Conservation (phyloP, 495 filamentous ascomycete species). For the Hyaloscypha variabilis region DNA sequence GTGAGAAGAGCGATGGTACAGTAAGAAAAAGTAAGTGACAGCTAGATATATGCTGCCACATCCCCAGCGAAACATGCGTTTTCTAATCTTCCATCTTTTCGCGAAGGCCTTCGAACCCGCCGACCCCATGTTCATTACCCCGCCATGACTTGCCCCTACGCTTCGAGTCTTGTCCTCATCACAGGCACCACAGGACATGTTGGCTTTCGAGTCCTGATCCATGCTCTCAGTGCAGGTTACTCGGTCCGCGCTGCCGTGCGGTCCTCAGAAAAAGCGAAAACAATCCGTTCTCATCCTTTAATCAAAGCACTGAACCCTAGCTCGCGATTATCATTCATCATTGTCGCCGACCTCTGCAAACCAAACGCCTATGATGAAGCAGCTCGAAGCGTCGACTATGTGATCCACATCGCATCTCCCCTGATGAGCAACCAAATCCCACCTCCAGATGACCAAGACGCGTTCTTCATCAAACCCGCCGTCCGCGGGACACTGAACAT, state of each 20-base stretch:
- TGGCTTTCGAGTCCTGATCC: conserved; percentile 33
- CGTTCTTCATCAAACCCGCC: conserved; percentile 37
- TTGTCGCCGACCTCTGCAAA: conserved; percentile 48
- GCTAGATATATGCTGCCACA: not conserved
- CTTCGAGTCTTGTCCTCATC: conserved; percentile 21
- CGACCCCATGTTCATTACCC: not conserved
- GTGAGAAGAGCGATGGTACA: not conserved
- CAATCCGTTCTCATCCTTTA: conserved; percentile 25
- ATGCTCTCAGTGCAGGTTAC: conserved; percentile 37
- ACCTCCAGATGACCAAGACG: conserved; percentile 19
- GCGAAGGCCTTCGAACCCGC: not conserved
- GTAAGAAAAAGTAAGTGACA: not conserved
- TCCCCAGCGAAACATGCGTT: not conserved
- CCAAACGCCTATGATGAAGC: conserved; percentile 44
- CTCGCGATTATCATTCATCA: conserved; percentile 27
- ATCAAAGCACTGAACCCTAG: conserved; percentile 34
- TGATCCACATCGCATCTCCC: conserved; percentile 46
- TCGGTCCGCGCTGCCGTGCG: conserved; percentile 47
- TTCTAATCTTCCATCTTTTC: not conserved
- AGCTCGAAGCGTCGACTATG: conserved; percentile 29
- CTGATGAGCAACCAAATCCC: conserved; percentile 3
- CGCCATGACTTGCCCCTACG: not conserved
- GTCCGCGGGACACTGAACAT: conserved; percentile 39
- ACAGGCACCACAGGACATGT: conserved; percentile 28
- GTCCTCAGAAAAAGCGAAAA: conserved; percentile 32